Evolutionary conservation across 2,329 filamentous ascomycete species (phyloP).

Genomic region (Metarhizium robertsii): DNA sequence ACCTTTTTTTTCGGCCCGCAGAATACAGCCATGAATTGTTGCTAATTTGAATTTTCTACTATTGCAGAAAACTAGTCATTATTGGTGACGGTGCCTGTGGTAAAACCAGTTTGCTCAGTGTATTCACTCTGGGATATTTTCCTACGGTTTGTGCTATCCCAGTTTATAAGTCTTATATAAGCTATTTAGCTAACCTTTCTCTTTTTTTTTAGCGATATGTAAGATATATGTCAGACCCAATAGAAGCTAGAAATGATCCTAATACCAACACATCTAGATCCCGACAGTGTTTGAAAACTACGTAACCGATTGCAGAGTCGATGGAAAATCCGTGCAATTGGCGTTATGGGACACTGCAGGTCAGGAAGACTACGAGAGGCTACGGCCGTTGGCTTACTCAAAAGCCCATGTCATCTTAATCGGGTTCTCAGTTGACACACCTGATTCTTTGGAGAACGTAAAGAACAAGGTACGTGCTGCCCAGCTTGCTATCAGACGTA

Average conservation of each 20-base stretch:
- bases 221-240: constrained; percentile 19
- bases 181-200: constrained; percentile 1
- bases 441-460: constrained; percentile 94
- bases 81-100: constrained; percentile 96
- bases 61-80: constrained; percentile 79
- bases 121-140: constrained; percentile 97
- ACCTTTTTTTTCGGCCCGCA: too few relatives aligned
- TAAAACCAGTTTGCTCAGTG: constrained; percentile 93
- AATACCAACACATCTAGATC: constrained; percentile 40
- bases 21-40: not conserved
- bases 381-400: constrained; percentile 89
- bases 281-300: constrained; percentile 99
- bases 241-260: constrained; percentile 3
- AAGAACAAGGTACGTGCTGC: constrained; percentile 70
- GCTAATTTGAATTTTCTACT: not conserved
- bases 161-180: constrained; percentile 14
- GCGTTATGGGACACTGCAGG: constrained; percentile 99
- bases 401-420: constrained; percentile 97
- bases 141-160: constrained; percentile 64
- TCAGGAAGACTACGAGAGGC: constrained; percentile 95
- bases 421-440: constrained; percentile 89
- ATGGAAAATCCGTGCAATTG: constrained; percentile 96
- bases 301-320: constrained; percentile 95
- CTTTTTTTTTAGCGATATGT: constrained; percentile 44
- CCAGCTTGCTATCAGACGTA: not conserved